Base-by-base conservation (phyloP, 306 rosid genomes). In the Inga laurina region DNA sequence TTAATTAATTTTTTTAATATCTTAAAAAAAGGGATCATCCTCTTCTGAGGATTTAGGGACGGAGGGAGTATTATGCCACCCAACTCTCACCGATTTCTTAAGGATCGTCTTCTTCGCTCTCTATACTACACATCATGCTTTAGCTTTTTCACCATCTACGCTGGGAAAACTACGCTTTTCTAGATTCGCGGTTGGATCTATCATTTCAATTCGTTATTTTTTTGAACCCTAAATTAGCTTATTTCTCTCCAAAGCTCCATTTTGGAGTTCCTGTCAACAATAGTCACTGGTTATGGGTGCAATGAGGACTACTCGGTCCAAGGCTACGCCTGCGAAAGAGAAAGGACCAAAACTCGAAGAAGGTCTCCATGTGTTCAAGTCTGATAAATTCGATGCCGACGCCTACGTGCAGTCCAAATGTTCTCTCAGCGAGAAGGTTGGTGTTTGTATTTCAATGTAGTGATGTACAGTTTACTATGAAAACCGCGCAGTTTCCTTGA, bases 381-480 rank as follows among this genome's bases (percentile, higher is more conserved):
- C 97, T 41, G 98, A 97, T 19, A 85, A 89, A 85, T 97, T 97
- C 73, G 99, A 97, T 18, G 92, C 98, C 4, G 97, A 92, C 51
- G 56, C 79, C 51, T 97, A 88, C 72, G 91, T 97, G 0, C 97
- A 91, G 87, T 85, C 95, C 27, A 93, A 92, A 46, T 92, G 95
- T 84, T 78, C 97, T 66, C 95, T 94, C 83, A 92, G 93, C 87
- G 99, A 97, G 62, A 97, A 92, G 98, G 97, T 91, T 82, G 51
- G n/a, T 49, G 45, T 56, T n/a, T 32, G 21, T 54, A 10, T 13
- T 15, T 77, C 19, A 7, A 15, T 77, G 0, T 0, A 59, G 32
- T 59, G 30, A 8, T 59, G 34, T 46, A 16, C 15, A 73, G 18
- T 48, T 73, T 73, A 13, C 76, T 77, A 0, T 14, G 41, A 3